These are phyloP conservation scores for Geotrichum ghanense DNA, from an alignment of 805 yeast genomes.

Conservation along the genomic window DNA sequence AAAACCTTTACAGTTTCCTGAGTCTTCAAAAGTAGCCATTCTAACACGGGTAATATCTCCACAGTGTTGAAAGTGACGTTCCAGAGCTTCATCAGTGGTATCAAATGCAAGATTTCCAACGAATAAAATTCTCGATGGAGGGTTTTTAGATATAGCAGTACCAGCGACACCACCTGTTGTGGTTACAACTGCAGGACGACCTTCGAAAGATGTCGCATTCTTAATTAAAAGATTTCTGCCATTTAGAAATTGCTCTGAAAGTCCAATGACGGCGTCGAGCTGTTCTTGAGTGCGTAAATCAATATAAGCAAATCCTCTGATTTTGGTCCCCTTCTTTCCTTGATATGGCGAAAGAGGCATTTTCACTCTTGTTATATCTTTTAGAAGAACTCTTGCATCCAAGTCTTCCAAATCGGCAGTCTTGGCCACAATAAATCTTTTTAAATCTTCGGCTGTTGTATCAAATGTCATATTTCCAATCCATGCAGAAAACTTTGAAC, in stretches of 20 bases:
- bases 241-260: constrained; percentile 63
- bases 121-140: constrained; percentile 80
- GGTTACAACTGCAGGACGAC: constrained; percentile 61
- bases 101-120: constrained; percentile 92
- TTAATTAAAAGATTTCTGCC: constrained; percentile 84
- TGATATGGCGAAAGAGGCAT: constrained; percentile 42
- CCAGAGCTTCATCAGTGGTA: constrained; percentile 68
- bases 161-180: constrained; percentile 25
- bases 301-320: constrained; percentile 71
- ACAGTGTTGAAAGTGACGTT: constrained; percentile 79
- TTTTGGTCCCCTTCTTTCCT: constrained; percentile 41
- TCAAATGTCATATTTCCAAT: constrained; percentile 85
- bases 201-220: constrained; percentile 68
- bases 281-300: constrained; percentile 58
- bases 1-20: constrained; percentile 95
- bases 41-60: constrained; percentile 77
- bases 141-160: constrained; percentile 44
- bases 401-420: constrained; percentile 29
- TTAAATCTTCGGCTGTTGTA: constrained; percentile 64
- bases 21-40: constrained; percentile 97
- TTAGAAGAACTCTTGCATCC: constrained; percentile 35
- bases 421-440: constrained; percentile 50
- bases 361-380: constrained; percentile 63
- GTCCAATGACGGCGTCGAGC: constrained; percentile 46
- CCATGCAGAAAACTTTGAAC: constrained; percentile 68